Conservation (phyloP, 768 basidiomycete genomes). For the Cyclocybe aegerita region DNA sequence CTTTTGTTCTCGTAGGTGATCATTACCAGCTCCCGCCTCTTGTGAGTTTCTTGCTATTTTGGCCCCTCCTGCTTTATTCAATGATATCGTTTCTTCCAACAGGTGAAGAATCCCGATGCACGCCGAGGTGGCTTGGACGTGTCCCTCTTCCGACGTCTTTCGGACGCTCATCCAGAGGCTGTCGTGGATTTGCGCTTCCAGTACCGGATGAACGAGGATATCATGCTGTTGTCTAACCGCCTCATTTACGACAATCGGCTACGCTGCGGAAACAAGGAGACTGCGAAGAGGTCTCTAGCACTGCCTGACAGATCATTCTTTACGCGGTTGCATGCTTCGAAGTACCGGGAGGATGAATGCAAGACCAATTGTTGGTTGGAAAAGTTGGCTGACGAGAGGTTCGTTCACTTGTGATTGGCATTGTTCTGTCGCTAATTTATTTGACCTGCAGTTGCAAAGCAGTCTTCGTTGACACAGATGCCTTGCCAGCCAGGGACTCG, state of each 20-base stretch:
- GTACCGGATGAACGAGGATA: constrained; percentile 96
- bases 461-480: constrained; percentile 93
- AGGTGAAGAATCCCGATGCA: constrained; percentile 83
- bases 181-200: constrained; percentile 86
- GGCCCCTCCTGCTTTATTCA: not conserved
- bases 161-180: constrained; percentile 81
- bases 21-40: constrained; percentile 97
- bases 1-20: constrained; percentile 94
- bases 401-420: constrained; percentile 15
- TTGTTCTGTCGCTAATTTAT: not conserved
- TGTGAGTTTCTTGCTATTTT: constrained; percentile 39
- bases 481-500: constrained; percentile 74
- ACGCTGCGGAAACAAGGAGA: constrained; percentile 71
- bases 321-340: constrained; percentile 38
- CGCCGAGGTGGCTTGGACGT: constrained; percentile 85
- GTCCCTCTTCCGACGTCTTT: constrained; percentile 86
- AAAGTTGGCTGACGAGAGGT: constrained; percentile 64
- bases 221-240: constrained; percentile 87
- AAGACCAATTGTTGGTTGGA: constrained; percentile 67
- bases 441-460: constrained; percentile 66
- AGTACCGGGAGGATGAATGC: not conserved
- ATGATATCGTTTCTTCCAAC: not conserved
- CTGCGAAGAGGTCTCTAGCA: constrained; percentile 58
- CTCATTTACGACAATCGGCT: constrained; percentile 82
- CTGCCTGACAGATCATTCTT: constrained; percentile 51